Conservation (phyloP, 257 asterid genomes). For the Petunia axillaris region DNA sequence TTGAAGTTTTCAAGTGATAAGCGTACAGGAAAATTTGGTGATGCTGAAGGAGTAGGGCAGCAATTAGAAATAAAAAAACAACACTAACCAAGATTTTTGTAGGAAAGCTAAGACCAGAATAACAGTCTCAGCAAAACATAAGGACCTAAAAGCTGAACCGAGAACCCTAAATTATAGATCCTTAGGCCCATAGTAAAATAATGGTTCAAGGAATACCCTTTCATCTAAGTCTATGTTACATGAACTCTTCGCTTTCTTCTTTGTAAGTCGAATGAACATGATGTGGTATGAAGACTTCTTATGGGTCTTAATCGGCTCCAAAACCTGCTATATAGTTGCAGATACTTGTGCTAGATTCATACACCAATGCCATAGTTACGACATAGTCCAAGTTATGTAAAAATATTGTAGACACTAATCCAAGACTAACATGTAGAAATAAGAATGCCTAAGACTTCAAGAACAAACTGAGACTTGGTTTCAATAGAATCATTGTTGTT, state of each 20-base stretch:
- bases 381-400: not conserved
- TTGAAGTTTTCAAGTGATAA: constrained; percentile 2
- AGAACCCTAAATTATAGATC: not conserved
- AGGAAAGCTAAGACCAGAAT: not conserved
- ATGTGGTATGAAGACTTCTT: not conserved
- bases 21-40: constrained; percentile 9
- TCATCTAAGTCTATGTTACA: not conserved
- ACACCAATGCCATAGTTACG: not conserved
- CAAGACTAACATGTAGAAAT: not conserved
- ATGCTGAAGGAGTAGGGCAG: not conserved
- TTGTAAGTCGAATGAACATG: not conserved
- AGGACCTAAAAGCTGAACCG: not conserved
- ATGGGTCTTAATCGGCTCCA: not conserved
- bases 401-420: not conserved
- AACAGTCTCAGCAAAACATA: not conserved
- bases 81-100: not conserved
- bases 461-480: too few relatives aligned
- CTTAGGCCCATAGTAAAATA: not conserved
- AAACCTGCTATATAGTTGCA: not conserved
- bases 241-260: not conserved
- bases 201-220: not conserved
- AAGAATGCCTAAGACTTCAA: not conserved
- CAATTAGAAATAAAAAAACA: not conserved
- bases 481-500: too few relatives aligned
- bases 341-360: not conserved